Percentiles rank a stretch among this genome's conserved stretches.
Evolutionary conservation across 1,284 basidiomycete species (phyloP).

Genomic region (Melampsora larici-populina): DNA sequence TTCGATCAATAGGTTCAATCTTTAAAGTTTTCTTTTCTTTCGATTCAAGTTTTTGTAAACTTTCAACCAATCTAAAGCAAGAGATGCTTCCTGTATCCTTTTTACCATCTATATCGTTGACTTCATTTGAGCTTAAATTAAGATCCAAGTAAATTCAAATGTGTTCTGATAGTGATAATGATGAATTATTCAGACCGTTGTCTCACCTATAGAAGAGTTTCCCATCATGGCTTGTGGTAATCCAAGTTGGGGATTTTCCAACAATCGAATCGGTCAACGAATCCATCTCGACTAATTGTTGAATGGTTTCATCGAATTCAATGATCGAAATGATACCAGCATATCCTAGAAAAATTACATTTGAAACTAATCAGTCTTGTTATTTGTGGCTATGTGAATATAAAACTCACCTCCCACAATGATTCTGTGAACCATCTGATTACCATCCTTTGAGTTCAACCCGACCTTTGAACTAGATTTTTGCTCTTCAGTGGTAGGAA

Average conservation of each 20-base stretch:
- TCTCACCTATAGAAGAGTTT: not conserved
- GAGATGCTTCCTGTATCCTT: conserved; percentile 17
- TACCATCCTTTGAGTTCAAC: too few species aligned
- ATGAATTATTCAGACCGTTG: too few species aligned
- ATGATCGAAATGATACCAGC: not conserved
- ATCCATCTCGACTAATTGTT: not conserved
- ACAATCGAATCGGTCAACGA: too few species aligned
- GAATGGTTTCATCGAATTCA: conserved; percentile 8
- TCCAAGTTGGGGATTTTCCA: conserved; percentile 2
- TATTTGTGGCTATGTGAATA: too few species aligned
- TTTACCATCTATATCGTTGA: not conserved
- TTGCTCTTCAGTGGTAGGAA: too few species aligned
- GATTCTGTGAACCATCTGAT: too few species aligned
- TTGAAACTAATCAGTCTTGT: too few species aligned
- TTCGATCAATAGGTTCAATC: not conserved
- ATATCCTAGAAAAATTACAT: not conserved
- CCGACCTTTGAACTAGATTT: too few species aligned
- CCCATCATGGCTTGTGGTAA: conserved; percentile 4
- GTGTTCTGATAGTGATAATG: too few species aligned
- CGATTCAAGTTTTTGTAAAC: not conserved
- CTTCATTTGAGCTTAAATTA: conserved; percentile 1
- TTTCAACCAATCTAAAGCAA: not conserved
- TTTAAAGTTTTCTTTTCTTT: not conserved
- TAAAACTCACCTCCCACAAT: too few species aligned
- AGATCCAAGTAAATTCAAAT: not conserved